A percentile compares a stretch with the other conserved stretches of the same genome.
These are phyloP conservation scores for Macadamia tetraphylla DNA, from an alignment of 164 flowering plant species.

Conservation along the genomic window DNA sequence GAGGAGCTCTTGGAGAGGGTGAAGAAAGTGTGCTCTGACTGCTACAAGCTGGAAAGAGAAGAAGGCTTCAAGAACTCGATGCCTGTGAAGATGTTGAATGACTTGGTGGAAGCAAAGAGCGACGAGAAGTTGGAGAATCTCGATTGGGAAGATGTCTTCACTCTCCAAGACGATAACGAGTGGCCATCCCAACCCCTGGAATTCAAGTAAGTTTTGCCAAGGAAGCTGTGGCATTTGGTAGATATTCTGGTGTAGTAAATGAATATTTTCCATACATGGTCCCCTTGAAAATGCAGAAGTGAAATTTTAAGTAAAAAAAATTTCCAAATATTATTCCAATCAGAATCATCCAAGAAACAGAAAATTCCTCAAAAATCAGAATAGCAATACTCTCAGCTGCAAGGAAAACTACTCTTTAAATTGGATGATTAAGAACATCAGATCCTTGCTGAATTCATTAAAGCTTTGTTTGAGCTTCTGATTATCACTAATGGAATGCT, in stretches of 20 bases:
- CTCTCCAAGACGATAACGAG: conserved; percentile 49
- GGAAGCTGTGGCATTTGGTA: neutral
- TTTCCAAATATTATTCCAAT: too few species aligned
- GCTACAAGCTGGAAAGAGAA: conserved; percentile 69
- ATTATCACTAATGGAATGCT: too few species aligned
- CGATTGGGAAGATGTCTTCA: conserved; percentile 91
- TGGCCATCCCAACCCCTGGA: conserved; percentile 52
- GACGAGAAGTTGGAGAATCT: conserved; percentile 42
- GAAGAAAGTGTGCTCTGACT: conserved; percentile 59
- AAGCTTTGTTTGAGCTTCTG: too few species aligned
- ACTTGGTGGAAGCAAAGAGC: conserved; percentile 37
- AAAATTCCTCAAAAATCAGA: too few species aligned
- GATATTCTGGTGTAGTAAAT: neutral
- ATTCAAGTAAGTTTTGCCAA: conserved; percentile 51
- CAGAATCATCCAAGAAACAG: too few species aligned
- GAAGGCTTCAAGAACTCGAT: conserved; percentile 47
- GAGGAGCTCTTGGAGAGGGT: conserved; percentile 78
- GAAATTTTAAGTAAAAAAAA: too few species aligned
- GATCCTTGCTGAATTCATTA: too few species aligned
- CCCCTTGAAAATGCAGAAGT: too few species aligned
- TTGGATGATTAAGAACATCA: too few species aligned
- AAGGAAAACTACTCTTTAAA: too few species aligned
- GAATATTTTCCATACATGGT: neutral
- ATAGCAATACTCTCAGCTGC: too few species aligned
- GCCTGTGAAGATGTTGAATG: conserved; percentile 44